Evolutionary conservation across 352 stramenopile species (phyloP).

Genomic region (Phytopythium boreale): DNA sequence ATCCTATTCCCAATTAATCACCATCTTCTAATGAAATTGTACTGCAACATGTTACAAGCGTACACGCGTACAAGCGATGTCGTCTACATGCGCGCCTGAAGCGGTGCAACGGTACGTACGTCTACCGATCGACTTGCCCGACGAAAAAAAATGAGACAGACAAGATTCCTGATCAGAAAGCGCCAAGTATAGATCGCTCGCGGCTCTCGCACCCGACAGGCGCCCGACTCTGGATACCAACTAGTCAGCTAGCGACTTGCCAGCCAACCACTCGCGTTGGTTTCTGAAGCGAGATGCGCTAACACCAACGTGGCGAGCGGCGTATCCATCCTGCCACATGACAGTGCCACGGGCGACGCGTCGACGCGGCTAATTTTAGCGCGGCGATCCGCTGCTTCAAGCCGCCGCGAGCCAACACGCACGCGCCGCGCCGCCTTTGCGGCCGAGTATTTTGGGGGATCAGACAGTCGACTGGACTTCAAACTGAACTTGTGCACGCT

Average conservation of each 20-base stretch:
- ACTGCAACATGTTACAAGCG: neutral
- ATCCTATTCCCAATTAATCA: neutral
- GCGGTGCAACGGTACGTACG: neutral
- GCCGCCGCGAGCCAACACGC: neutral
- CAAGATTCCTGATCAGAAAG: neutral
- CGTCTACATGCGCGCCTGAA: neutral
- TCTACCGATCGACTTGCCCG: neutral
- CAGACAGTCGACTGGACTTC: neutral
- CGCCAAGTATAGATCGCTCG: neutral
- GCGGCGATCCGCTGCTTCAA: neutral
- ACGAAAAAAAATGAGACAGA: constrained; percentile 9
- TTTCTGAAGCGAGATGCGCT: neutral
- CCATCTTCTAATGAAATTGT: neutral
- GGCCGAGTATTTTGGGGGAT: neutral
- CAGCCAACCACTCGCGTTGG: neutral
- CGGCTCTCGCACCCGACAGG: neutral
- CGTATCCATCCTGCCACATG: neutral
- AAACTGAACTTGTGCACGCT: neutral
- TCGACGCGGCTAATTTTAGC: neutral
- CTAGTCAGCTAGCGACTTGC: neutral
- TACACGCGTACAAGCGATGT: no score
- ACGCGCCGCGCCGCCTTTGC: neutral
- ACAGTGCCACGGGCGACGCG: neutral
- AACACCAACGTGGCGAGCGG: neutral
- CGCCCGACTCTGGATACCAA: no score